Percentiles rank a stretch among this genome's conserved stretches.
Evolutionary conservation across 345 rosid genomes (phyloP).

Genomic region (Citrus medica): DNA sequence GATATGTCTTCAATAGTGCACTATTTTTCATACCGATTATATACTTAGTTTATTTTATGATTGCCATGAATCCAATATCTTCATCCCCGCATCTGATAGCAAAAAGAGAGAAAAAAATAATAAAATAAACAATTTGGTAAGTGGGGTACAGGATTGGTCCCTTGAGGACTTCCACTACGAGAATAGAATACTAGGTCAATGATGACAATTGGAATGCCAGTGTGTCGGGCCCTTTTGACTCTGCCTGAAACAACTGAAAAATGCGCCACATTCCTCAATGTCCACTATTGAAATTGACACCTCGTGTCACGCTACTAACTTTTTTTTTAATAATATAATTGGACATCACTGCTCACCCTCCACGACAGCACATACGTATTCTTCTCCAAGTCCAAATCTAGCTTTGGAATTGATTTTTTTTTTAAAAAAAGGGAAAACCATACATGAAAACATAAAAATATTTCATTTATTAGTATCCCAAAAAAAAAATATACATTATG

Average conservation of each 20-base stretch:
- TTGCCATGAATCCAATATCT: not conserved
- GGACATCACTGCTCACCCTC: too few relatives aligned
- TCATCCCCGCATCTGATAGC: not conserved
- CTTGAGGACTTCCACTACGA: not conserved
- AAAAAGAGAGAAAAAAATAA: not conserved
- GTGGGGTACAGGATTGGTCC: not conserved
- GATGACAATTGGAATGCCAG: not conserved
- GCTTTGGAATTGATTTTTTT: not conserved
- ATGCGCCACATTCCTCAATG: not conserved
- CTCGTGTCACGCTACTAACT: not conserved
- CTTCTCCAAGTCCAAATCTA: not conserved
- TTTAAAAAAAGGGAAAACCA: too few relatives aligned
- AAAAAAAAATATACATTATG: too few relatives aligned
- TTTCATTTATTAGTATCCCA: not conserved
- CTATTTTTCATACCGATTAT: not conserved
- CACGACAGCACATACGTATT: not conserved
- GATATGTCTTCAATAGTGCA: constrained; percentile 2
- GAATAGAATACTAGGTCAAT: too few relatives aligned
- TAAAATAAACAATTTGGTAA: not conserved
- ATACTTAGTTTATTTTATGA: not conserved
- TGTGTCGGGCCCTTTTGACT: not conserved
- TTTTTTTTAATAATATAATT: not conserved
- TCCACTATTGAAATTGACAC: not conserved
- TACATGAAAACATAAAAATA: too few relatives aligned
- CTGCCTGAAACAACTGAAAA: not conserved